A percentile compares a stretch with the other conserved stretches of the same genome.
Conservation (phyloP, 2,329 filamentous ascomycete species). For the Alternaria sp. region DNA sequence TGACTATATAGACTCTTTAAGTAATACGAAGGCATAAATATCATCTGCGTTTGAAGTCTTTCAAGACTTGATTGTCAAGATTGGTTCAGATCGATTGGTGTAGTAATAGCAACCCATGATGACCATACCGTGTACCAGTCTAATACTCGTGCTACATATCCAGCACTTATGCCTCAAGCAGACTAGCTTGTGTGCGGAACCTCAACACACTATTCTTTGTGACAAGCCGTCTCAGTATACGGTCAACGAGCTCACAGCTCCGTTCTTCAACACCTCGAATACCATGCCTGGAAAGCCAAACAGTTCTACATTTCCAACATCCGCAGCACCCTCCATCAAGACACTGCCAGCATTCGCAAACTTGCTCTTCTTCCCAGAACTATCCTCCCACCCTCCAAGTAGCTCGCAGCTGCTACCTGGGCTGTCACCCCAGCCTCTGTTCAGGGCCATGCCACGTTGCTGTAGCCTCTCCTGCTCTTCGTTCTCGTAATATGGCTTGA, state of each 20-base stretch:
- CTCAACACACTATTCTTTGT: not conserved
- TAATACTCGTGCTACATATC: not conserved
- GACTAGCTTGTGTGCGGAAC: not conserved
- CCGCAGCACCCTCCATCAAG: conserved; percentile 55
- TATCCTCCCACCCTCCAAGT: conserved; percentile 74
- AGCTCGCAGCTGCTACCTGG: conserved; percentile 86
- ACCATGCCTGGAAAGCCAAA: conserved; percentile 94
- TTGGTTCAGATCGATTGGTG: not conserved
- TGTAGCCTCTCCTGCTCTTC: conserved; percentile 62
- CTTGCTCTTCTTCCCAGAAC: conserved; percentile 45
- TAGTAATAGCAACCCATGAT: not conserved
- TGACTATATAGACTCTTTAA: not conserved
- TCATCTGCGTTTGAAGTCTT: accelerated
- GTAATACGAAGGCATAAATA: not conserved
- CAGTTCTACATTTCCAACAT: conserved; percentile 79
- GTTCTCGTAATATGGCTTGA: conserved; percentile 71
- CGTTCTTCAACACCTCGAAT: conserved; percentile 96
- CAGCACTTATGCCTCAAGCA: not conserved
- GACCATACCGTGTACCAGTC: not conserved
- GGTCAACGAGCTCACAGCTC: conserved; percentile 86
- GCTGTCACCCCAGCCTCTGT: conserved; percentile 90
- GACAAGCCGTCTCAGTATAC: conserved; percentile 69
- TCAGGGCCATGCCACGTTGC: conserved; percentile 79
- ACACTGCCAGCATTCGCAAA: conserved; percentile 46
- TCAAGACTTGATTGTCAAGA: not conserved